phyloP scores from a whole-genome alignment of 2,329 filamentous ascomycete species.

The Geoglossum cookeanum region DNA sequence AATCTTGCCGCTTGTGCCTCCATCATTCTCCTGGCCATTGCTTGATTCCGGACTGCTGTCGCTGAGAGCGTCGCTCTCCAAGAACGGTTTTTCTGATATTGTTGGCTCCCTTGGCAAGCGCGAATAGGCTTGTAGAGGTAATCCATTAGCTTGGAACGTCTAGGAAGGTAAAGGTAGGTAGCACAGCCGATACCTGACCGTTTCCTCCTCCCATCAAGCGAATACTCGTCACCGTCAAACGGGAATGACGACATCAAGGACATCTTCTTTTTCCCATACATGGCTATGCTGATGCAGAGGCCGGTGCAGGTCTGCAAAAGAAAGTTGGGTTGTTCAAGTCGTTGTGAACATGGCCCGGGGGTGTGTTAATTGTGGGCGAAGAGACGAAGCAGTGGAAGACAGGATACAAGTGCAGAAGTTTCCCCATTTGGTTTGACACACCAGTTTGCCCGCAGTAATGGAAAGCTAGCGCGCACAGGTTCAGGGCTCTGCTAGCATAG shows the following conservation, averaged over 20 bases:
- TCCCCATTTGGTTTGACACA: neutral
- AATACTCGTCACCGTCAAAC: neutral
- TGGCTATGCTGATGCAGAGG: conserved; percentile 5
- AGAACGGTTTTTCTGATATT: neutral
- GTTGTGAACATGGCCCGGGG: neutral
- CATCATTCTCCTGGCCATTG: neutral
- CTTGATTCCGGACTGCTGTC: neutral
- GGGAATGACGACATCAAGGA: conserved; percentile 5
- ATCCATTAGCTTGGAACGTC: neutral
- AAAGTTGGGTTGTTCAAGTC: neutral
- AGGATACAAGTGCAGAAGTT: neutral
- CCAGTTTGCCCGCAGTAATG: neutral
- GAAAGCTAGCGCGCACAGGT: neutral
- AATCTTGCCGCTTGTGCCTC: neutral
- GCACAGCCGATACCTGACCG: neutral
- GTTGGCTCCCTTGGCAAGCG: neutral
- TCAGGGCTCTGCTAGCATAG: neutral
- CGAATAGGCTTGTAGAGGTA: neutral
- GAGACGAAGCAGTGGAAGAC: neutral
- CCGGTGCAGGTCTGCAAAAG: neutral
- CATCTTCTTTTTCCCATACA: conserved; percentile 10
- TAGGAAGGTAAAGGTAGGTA: neutral
- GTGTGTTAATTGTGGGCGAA: neutral
- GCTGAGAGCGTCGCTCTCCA: neutral
- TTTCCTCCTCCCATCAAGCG: neutral